Evolutionary conservation across 352 stramenopile species (phyloP).

Genomic region (Phytophthora niederhauseri): DNA sequence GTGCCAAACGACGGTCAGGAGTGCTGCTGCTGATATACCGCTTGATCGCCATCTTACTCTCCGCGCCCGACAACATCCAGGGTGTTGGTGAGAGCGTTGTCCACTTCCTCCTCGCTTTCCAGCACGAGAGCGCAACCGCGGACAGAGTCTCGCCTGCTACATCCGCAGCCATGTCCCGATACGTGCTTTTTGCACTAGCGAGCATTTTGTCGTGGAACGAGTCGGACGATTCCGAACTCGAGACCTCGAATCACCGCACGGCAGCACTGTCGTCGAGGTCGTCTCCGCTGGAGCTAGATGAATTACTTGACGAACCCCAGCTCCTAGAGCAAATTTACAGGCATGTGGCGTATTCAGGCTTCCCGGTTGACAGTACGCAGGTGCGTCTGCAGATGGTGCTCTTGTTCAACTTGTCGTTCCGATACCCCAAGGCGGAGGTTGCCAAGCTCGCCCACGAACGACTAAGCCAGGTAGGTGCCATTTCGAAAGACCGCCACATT

Average conservation of each 20-base stretch:
- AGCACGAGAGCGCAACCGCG: conserved; percentile 28
- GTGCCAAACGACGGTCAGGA: conserved; percentile 8
- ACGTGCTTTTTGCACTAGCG: conserved; percentile 64
- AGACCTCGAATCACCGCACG: neutral
- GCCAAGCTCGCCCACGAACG: conserved; percentile 40
- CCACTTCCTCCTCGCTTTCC: conserved; percentile 58
- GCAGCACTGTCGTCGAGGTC: conserved; percentile 8
- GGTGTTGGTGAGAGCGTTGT: conserved; percentile 53
- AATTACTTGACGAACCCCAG: conserved; percentile 54
- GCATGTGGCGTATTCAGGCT: conserved; percentile 49
- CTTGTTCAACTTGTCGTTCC: conserved; percentile 79
- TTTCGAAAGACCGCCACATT: conserved; percentile 23
- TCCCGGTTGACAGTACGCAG: conserved; percentile 47
- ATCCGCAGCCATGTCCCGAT: conserved; percentile 46
- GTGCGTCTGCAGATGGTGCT: conserved; percentile 71
- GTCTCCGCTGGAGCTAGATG: conserved; percentile 33
- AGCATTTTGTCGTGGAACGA: conserved; percentile 73
- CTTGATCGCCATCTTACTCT: conserved; percentile 63
- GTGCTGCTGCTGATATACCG: conserved; percentile 46
- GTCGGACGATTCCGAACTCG: conserved; percentile 20
- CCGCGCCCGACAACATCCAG: conserved; percentile 49
- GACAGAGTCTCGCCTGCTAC: neutral
- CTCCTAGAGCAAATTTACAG: conserved; percentile 52
- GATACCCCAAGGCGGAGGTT: conserved; percentile 63
- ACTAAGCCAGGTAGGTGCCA: conserved; percentile 42